Conservation (phyloP, 257 asterid species). For the Solanum pimpinellifolium region DNA sequence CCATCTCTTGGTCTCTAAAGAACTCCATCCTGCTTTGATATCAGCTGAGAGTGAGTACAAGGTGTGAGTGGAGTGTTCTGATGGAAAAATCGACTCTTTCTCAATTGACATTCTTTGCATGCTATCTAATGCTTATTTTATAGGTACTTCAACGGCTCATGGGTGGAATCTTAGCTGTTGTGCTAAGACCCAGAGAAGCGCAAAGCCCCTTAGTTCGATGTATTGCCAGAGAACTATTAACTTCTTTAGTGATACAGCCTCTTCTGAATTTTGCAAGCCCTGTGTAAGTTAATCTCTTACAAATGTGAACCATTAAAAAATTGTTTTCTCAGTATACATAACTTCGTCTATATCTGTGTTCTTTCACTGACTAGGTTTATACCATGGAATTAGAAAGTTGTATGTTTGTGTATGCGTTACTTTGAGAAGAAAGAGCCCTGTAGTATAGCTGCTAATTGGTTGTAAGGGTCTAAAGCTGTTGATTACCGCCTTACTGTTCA, state of each 20-base stretch:
- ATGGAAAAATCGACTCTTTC: constrained; percentile 16
- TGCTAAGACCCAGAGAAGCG: constrained; percentile 89
- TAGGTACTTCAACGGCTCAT: constrained; percentile 91
- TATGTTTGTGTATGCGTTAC: neutral
- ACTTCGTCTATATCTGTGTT: neutral
- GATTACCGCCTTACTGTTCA: neutral
- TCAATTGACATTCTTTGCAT: constrained; percentile 1
- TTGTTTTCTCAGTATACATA: neutral
- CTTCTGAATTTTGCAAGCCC: constrained; percentile 90
- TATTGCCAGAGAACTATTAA: constrained; percentile 87
- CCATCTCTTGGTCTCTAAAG: constrained; percentile 71
- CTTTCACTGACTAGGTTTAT: neutral
- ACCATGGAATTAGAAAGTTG: neutral
- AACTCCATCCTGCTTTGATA: constrained; percentile 97
- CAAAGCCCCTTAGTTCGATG: constrained; percentile 89
- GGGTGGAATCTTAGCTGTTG: constrained; percentile 85
- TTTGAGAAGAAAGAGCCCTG: neutral
- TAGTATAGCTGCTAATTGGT: neutral
- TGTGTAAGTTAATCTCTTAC: constrained; percentile 42
- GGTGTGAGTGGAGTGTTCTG: constrained; percentile 74
- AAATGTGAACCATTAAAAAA: neutral
- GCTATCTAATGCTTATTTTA: constrained; percentile 16
- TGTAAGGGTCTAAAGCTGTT: neutral
- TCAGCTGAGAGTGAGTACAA: constrained; percentile 99
- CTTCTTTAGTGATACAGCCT: constrained; percentile 94